Evolutionary conservation across 2,329 filamentous ascomycete species (phyloP), one percentile per base, ranked within the genome.

Genomic region (Xylaria sp.): DNA sequence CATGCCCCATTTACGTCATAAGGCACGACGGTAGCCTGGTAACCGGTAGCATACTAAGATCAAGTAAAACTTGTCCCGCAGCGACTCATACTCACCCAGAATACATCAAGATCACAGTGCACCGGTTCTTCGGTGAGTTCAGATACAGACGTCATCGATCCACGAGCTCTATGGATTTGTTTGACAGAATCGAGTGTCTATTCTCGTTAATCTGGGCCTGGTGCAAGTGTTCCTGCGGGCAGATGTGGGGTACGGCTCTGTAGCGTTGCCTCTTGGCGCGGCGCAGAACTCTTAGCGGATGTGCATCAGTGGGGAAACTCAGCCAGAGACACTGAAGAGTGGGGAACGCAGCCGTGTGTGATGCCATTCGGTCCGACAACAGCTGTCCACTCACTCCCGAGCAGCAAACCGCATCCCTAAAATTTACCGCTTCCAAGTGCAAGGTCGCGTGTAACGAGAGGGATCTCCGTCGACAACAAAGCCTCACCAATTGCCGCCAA

Each of bases 401-500:
- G 4, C 19, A 33, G 19, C 21, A 28, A 51, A 61, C 53, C 46
- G 63, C 67, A 47, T 64, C 69, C 61, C 57, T 61, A 66, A 71
- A 70, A 65, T 64, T 69, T 63, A 35, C 23, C 64, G 49, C 43
- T 21, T 28, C 42, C 38, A 63, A 57, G 28, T 11, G 31, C 35
- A 53, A 49, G 35, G 37, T 43, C 28, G 52, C 43, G 49, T 56
- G 43, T 40, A 38, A 60, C 51, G 45, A 52, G 6, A 38, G n/a
- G n/a, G n/a, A n/a, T n/a, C n/a, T n/a, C 11, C 45, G 54, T 45
- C 25, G 47, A 50, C 42, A 49, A 66, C 60, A 42, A 63, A 57
- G 54, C 21, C 21, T 54, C 28, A 9, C 38, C 52, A 45, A 51
- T 38, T 50, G 55, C 67, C 62, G 64, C 64, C 82, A 86, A 69